Conservation (phyloP, 768 basidiomycete species). For the Cyathus striatus region DNA sequence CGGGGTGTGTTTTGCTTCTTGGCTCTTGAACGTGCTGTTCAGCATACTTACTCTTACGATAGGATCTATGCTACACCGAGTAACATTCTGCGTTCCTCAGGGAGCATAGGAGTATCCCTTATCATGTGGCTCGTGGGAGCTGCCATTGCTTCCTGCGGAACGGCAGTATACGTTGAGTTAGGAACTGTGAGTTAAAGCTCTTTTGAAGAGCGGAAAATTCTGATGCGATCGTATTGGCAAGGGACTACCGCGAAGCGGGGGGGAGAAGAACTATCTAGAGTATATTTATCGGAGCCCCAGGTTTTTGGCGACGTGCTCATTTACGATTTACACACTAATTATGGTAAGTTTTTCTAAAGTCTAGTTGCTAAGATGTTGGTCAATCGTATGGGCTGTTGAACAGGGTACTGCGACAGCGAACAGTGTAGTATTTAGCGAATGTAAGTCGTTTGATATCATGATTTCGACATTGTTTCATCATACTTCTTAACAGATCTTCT, state of each 20-base stretch:
- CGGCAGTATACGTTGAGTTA: slow-evolving; percentile 69
- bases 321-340: slow-evolving; percentile 51
- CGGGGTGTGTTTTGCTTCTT: slow-evolving; percentile 38
- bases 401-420: slow-evolving; percentile 58
- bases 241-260: slow-evolving; percentile 68
- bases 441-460: slow-evolving; percentile 23
- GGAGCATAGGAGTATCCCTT: slow-evolving; percentile 65
- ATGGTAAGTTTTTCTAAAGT: slow-evolving; percentile 34
- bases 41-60: background rate
- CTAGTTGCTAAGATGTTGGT: no score
- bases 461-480: background rate
- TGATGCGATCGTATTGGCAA: no score
- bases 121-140: slow-evolving; percentile 71
- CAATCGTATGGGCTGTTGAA: no score
- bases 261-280: slow-evolving; percentile 74
- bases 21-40: background rate
- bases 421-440: slow-evolving; percentile 70
- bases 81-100: slow-evolving; percentile 59
- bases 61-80: slow-evolving; percentile 73
- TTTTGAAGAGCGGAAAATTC: no score
- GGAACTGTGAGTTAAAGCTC: slow-evolving; percentile 63
- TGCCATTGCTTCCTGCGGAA: slow-evolving; percentile 58
- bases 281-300: slow-evolving; percentile 61
- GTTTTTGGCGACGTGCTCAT: slow-evolving; percentile 57
- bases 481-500: slow-evolving; percentile 40